phyloP scores from a whole-genome alignment of 2,329 filamentous ascomycete species.

The Fusarium sp. region DNA sequence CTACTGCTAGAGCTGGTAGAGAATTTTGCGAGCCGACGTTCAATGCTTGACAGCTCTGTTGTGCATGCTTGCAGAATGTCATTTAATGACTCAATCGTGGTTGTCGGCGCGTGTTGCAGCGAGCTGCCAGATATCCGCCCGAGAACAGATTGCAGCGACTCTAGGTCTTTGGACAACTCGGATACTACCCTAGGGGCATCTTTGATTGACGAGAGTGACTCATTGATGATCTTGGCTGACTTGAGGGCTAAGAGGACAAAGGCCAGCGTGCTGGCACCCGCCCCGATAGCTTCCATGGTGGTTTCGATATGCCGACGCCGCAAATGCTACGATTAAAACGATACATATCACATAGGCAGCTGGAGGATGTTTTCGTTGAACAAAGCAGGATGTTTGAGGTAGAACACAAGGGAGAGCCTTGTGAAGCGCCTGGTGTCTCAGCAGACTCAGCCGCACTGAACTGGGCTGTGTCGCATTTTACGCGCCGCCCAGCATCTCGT shows the following conservation, averaged over 20 bases:
- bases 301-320: background rate
- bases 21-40: background rate
- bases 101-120: background rate
- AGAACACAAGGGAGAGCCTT: background rate
- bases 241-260: slow-evolving; percentile 14
- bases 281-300: slow-evolving; percentile 10
- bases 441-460: background rate
- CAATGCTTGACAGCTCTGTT: background rate
- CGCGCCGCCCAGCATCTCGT: background rate
- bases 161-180: background rate
- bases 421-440: background rate
- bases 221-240: slow-evolving; percentile 10
- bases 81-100: slow-evolving; percentile 3
- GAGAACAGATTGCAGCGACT: slow-evolving; percentile 1
- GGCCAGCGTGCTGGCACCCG: slow-evolving; percentile 14
- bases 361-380: accelerated
- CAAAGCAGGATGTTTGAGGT: too few species aligned
- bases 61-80: background rate
- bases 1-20: background rate
- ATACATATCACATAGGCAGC: background rate
- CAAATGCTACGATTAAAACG: too few species aligned
- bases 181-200: background rate
- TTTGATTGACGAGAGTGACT: slow-evolving; percentile 7
- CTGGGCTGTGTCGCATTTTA: background rate
- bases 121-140: background rate